A percentile compares a stretch with the other conserved stretches of the same genome.
Conservation (phyloP, 495 filamentous ascomycete species). For the Astrothelium macrocarpum region DNA sequence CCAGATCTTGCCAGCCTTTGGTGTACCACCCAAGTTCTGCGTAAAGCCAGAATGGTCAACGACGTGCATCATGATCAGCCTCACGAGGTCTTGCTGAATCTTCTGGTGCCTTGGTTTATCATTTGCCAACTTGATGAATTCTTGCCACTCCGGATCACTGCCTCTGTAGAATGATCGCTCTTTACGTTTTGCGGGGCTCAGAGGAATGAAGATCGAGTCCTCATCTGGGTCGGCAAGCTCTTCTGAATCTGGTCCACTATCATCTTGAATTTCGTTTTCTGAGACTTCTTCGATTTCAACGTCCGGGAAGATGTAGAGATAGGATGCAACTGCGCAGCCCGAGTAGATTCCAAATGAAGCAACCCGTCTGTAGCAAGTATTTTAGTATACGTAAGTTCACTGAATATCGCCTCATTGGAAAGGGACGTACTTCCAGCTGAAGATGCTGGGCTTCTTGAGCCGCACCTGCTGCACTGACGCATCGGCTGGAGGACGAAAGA, state of each 20-base stretch:
- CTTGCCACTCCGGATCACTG: conserved; percentile 61
- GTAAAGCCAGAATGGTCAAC: conserved; percentile 21
- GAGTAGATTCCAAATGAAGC: conserved; percentile 13
- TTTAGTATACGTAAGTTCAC: background rate
- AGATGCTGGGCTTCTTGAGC: conserved; percentile 22
- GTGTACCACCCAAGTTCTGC: conserved; percentile 39
- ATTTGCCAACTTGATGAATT: conserved; percentile 49
- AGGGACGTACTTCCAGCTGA: conserved; percentile 9
- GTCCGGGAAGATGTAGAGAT: conserved; percentile 15
- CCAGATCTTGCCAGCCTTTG: conserved; percentile 45
- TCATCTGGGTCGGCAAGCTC: conserved; percentile 25
- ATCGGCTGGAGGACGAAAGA: background rate
- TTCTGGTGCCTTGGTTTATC: conserved; percentile 39
- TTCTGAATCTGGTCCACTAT: conserved; percentile 5
- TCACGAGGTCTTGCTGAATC: conserved; percentile 46
- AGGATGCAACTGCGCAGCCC: conserved; percentile 10
- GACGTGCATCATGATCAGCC: conserved; percentile 30
- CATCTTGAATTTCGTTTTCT: conserved; percentile 10
- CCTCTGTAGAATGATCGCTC: conserved; percentile 46
- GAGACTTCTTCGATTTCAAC: conserved; percentile 20
- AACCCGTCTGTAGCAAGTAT: background rate
- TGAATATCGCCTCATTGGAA: too few relatives aligned
- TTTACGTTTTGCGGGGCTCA: conserved; percentile 45
- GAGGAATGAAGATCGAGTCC: conserved; percentile 51
- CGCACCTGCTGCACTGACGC: conserved; percentile 21